Conservation (phyloP, 208 protist species). For the Leptomonas pyrrhocoris region DNA sequence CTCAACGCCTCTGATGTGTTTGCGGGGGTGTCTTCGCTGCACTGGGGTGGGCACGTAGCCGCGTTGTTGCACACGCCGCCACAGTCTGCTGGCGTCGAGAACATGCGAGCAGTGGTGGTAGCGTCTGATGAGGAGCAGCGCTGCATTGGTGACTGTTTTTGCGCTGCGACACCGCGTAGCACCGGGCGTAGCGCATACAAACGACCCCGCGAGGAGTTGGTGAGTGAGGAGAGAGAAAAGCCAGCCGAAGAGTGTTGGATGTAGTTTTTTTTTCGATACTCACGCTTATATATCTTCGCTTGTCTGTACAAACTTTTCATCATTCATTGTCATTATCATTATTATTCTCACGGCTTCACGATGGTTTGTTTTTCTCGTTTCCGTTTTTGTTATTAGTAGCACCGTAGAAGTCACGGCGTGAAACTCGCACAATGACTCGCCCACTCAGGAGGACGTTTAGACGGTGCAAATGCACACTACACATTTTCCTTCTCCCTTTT, state of each 20-base stretch:
- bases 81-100: neutral
- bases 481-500: too few species aligned
- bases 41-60: neutral
- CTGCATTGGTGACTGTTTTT: neutral
- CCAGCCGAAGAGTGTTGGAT: neutral
- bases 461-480: too few species aligned
- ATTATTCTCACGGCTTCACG: too few species aligned
- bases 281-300: conserved; percentile 1
- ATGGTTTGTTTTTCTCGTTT: conserved; percentile 1
- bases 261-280: neutral
- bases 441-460: too few species aligned
- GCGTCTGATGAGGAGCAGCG: neutral
- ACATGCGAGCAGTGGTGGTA: neutral
- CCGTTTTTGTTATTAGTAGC: neutral
- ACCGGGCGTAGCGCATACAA: conserved; percentile 28
- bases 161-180: conserved; percentile 4
- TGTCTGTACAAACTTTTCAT: too few species aligned
- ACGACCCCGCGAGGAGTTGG: conserved; percentile 29
- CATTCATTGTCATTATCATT: too few species aligned
- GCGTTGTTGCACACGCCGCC: neutral
- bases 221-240: neutral
- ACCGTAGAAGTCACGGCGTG: too few species aligned
- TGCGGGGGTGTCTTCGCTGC: neutral
- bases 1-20: neutral
- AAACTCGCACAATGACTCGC: too few species aligned